A percentile compares a stretch with the other conserved stretches of the same genome.
These are phyloP conservation scores for Candida tammaniensis DNA, from an alignment of 805 yeast species.

Conservation along the genomic window DNA sequence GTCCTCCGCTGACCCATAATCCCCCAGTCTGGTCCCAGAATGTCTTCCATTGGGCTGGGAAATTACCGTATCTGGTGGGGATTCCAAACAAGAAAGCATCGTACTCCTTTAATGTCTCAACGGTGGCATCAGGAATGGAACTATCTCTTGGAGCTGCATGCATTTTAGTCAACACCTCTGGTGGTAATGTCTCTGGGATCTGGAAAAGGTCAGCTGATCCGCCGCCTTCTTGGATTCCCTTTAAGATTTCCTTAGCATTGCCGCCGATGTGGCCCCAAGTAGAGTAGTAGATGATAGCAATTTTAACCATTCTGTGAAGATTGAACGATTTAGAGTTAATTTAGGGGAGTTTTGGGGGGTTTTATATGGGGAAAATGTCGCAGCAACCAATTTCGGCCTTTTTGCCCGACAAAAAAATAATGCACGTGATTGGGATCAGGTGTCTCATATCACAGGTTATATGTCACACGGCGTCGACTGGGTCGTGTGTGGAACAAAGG, in stretches of 20 bases:
- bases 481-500: no score
- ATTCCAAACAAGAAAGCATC: conserved; percentile 84
- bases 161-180: conserved; percentile 52
- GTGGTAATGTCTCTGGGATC: conserved; percentile 71
- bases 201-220: conserved; percentile 64
- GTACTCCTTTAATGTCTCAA: conserved; percentile 55
- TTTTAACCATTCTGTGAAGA: conserved; percentile 19
- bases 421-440: no score
- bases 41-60: conserved; percentile 74
- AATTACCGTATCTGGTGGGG: conserved; percentile 82
- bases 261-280: conserved; percentile 72
- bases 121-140: conserved; percentile 56
- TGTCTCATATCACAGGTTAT: no score
- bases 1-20: conserved; percentile 72
- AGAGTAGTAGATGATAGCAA: conserved; percentile 57
- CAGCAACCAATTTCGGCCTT: no score
- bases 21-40: conserved; percentile 80
- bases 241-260: conserved; percentile 64
- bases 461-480: no score
- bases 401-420: no score
- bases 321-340: no score
- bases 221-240: conserved; percentile 71
- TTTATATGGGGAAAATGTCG: no score
- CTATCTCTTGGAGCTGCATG: conserved; percentile 53
- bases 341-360: no score